Percentiles rank a stretch among this genome's conserved stretches.
phyloP scores from a whole-genome alignment of 1,284 basidiomycete species.

The Kalmanozyma brasiliensis region DNA sequence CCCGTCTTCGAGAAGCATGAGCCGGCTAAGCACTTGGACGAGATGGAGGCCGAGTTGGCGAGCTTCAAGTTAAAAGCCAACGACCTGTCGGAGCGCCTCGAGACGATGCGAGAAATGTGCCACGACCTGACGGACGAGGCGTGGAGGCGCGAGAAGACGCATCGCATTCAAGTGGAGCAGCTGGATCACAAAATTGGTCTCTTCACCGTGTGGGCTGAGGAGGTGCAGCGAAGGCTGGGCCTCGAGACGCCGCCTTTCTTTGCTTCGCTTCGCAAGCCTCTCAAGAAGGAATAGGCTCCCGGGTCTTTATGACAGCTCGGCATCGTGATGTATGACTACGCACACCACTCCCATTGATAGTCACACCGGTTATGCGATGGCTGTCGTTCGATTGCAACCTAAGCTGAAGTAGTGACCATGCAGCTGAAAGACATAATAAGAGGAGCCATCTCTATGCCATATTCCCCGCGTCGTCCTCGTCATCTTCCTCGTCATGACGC shows the following conservation, averaged over 20 bases:
- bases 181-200: constrained; percentile 43
- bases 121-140: constrained; percentile 42
- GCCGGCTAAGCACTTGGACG: constrained; percentile 11
- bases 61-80: constrained; percentile 12
- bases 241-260: constrained; percentile 40
- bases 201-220: constrained; percentile 44
- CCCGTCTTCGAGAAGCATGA: background rate
- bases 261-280: constrained; percentile 38
- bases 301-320: background rate
- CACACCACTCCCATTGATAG: constrained; percentile 6
- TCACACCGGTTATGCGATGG: background rate
- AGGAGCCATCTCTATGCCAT: constrained; percentile 12
- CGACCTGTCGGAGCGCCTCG: constrained; percentile 32
- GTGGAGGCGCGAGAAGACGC: constrained; percentile 28
- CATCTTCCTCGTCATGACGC: constrained; percentile 51
- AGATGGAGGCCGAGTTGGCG: constrained; percentile 19
- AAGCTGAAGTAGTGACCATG: background rate
- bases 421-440: background rate
- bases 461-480: constrained; percentile 18
- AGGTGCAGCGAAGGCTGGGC: constrained; percentile 36
- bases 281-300: constrained; percentile 20
- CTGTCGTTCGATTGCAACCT: background rate
- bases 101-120: constrained; percentile 34
- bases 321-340: background rate
- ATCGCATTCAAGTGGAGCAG: constrained; percentile 35